Base-by-base conservation (phyloP, 2,329 filamentous ascomycete species). In the Rachicladosporium sp. region DNA sequence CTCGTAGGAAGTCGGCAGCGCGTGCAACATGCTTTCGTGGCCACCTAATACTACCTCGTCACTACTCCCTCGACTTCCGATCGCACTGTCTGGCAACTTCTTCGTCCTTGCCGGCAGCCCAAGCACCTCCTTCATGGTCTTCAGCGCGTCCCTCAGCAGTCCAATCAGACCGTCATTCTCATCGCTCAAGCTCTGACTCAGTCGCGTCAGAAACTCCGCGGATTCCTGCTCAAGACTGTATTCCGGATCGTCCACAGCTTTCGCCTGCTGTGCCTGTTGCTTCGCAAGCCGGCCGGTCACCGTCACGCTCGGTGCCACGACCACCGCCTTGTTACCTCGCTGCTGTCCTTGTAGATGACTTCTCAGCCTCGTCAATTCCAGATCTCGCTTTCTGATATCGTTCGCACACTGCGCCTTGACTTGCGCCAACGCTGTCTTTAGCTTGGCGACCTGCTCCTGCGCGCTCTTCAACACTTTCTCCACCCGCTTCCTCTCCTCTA, bases 351-450 rank as follows among this genome's bases (percentile, higher is more conserved):
- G 72, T 45, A 96, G 70, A 56, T 94, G 86, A 50, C 80, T 82
- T 68, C 95, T 96, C 46, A 98, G 68, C 31, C 79, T 78, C 47
- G 93, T 83, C 47, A 96, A 80, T 61, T 94, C 84, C 33, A 86
- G 70, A 56, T 98, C 91, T 32, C 89, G 78, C 55, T 93, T 89
- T 44, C 89, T 79, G 34, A 95, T 76, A 55, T 98, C 91, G 49
- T 86, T 93, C 36, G 86, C 80, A 60, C 88, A 96, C 47, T 88
- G 80, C 5, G 82, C 76, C 44, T 89, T 78, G 2, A 91, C 82
- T 60, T 96, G 89, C 23, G 81, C 74, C 2, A 94, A 77, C 2
- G 83, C 74, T 1, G 77, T 71, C 58, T 89, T 93, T 60, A 89
- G 76, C 37, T 82, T 78, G 15, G 76, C 71, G 47, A 88, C 73